Evolutionary conservation across 2,329 filamentous ascomycete species (phyloP), one percentile per base, ranked within the genome.

Genomic region (Pezicula carpinea): DNA sequence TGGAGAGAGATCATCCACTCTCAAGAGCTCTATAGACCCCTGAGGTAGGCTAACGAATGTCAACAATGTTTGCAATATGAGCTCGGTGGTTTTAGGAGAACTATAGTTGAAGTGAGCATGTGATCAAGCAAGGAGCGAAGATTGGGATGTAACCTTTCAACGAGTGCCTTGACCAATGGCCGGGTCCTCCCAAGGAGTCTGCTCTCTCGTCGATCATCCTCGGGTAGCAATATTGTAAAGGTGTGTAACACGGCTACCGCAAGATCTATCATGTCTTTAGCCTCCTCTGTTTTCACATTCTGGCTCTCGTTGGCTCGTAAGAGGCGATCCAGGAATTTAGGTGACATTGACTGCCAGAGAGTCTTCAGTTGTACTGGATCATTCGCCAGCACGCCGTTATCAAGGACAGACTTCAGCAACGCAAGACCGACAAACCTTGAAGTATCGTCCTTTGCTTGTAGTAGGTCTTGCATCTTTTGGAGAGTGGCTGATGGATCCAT

Each of bases 351-450:
- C 29, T 71, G 65, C 83, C 83, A 87, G 35, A 85, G 65, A 13
- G 61, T 62, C n/a, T 64, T 57, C 4, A 84, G 57, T 6, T 59
- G 61, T 2, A 64, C 63, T 8, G 70, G 66, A 61, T 82, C 71
- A 44, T 72, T 64, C 38, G 71, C 71, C 18, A 82, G 63, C 18
- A 71, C 65, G 5, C 77, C 75, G 59, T 79, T 81, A 62, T 86
- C 82, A 26, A 87, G 70, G 11, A 83, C 66, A n/a, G 79, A 77
- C 57, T 82, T 84, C 43, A 87, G 71, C 18, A 87, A 70, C 1
- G 82, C 80, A 18, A 87, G 69, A 6, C 82, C 83, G 33, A 85
- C 82, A 54, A 87, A 86, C 57, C 80, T 75, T 17, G 80, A 79
- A 0, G 83, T 87, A 59, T 87, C 83, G 59, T 85, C 76, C 50